Base-by-base conservation (phyloP, 2,329 filamentous ascomycete genomes). In the Claviceps sp. region DNA sequence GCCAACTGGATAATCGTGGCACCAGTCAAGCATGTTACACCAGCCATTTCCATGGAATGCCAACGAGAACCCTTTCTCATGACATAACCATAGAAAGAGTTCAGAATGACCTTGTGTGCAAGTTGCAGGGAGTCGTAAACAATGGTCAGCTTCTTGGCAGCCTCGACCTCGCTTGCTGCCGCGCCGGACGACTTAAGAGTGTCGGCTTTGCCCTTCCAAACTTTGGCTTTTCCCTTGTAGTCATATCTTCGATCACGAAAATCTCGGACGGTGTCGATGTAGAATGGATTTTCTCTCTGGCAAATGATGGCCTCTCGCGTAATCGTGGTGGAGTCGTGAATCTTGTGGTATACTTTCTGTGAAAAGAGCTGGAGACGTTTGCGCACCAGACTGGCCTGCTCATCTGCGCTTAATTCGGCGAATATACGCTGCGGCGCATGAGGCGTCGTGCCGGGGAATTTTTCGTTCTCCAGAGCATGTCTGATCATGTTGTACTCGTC, bases 401-500 rank as follows among this genome's bases (percentile, higher is more conserved):
- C 93, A 53, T 95, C 90, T 2, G 77, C 67, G 17, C 80, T 74
- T 17, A 98, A 71, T 17, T 97, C 88, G 56, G 89, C 81, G 61
- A 96, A 98, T 0, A 82, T 79, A 52, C 88, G 77, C 63, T 67
- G 66, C 0, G 88, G 83, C 8, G 80, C 78, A 55, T 84, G 86
- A 0, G 87, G 81, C 42, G 72, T 77, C 61, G 83, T 88, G 2
- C 86, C 86, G 0, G 94, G 93, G 58, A 98, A 98, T 49, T 77
- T 84, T 64, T 98, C 94, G 60, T 94, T 96, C 60, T 94, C 87
- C 5, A 97, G 74, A 0, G 90, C 86, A 61, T 93, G 83, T 44
- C 88, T 80, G 61, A 98, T 95, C 93, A 98, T 98, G 70, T 97
- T 97, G 77, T 98, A 98, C 64, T 98, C 93, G 64, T 97, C 91